A percentile compares a stretch with the other conserved stretches of the same genome.
Conservation (phyloP, 768 basidiomycete species). For the Pholiota molesta region DNA sequence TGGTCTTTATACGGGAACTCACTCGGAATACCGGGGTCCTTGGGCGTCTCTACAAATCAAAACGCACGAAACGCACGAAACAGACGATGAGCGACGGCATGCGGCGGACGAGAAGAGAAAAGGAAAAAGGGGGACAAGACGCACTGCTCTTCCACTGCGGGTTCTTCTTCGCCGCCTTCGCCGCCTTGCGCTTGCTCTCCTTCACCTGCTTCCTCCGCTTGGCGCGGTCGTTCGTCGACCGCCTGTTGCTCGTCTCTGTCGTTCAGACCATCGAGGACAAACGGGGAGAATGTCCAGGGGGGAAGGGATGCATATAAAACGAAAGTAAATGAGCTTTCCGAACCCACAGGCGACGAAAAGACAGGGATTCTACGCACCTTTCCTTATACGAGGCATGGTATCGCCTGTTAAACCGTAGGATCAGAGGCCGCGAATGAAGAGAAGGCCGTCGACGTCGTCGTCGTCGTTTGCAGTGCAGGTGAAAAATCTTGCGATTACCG, state of each 20-base stretch:
- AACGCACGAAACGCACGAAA: neutral
- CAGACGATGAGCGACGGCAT: conserved; percentile 3
- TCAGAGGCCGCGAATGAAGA: too few relatives aligned
- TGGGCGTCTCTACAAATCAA: conserved; percentile 62
- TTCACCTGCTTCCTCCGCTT: conserved; percentile 75
- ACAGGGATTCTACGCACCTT: conserved; percentile 47
- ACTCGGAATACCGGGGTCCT: conserved; percentile 94
- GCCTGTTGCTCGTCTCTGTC: conserved; percentile 84
- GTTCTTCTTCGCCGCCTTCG: conserved; percentile 77
- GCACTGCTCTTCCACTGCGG: conserved; percentile 87
- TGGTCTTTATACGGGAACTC: conserved; percentile 94
- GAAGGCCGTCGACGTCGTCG: neutral
- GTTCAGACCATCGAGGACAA: conserved; percentile 11
- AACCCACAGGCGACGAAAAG: neutral
- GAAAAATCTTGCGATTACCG: conserved; percentile 23
- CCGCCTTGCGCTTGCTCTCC: conserved; percentile 77
- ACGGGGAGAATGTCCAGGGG: neutral
- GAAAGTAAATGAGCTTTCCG: neutral
- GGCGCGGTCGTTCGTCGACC: conserved; percentile 70
- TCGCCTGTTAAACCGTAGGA: neutral
- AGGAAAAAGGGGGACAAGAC: conserved; percentile 30
- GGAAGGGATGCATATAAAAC: conserved; percentile 2
- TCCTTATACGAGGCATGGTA: conserved; percentile 68
- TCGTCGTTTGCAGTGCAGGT: conserved; percentile 7
- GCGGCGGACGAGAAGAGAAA: neutral